Evolutionary conservation across 352 stramenopile genomes (phyloP), one percentile per base, ranked within the genome.

Genomic region (Globisporangium abappressorium): DNA sequence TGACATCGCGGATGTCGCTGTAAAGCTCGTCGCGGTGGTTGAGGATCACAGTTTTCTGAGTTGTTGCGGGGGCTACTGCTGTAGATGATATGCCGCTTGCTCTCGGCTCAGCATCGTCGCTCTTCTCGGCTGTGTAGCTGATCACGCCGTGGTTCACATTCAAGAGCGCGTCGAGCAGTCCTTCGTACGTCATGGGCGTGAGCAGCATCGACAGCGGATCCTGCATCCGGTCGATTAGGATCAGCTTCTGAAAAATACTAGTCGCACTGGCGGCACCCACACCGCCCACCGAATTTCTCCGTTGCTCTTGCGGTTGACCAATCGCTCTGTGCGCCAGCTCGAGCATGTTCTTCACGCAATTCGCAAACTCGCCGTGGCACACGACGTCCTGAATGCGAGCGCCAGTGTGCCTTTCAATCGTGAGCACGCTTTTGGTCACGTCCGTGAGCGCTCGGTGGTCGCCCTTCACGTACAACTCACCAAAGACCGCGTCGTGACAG

Each of bases 151-250:
- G 84, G 57, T 93, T 88, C 20, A 93, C 77, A 7, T 82, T 83
- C 12, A 95, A 68, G 1, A 93, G 71, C 14, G 83, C 79, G 65
- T 95, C 85, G 53, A 95, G 62, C 43, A 95, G 65, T 1, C 84
- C 87, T 74, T 95, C 87, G 66, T 95, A 95, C 69, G 83, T 91
- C 84, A 95, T 91, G 24, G 87, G 87, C 26, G 84, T 93, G 30
- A 93, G 70, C 64, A 95, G 61, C 83, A 95, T 90, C 5, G 87
- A 91, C 67, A 92, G 70, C 24, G 84, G 87, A 56, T 95, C 84
- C 62, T 93, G 77, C 82, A 91, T 89, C 2, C 87, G 76, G 62
- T 94, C 87, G 53, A 94, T 77, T 20, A 94, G 62, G 20, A 94
- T 76, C 9, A 91, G 62, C 55, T 83, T 87, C 34, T 90, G 73